These are phyloP conservation scores for Chaetomium strumarium DNA, from an alignment of 2,329 filamentous ascomycete genomes.

Conservation along the genomic window DNA sequence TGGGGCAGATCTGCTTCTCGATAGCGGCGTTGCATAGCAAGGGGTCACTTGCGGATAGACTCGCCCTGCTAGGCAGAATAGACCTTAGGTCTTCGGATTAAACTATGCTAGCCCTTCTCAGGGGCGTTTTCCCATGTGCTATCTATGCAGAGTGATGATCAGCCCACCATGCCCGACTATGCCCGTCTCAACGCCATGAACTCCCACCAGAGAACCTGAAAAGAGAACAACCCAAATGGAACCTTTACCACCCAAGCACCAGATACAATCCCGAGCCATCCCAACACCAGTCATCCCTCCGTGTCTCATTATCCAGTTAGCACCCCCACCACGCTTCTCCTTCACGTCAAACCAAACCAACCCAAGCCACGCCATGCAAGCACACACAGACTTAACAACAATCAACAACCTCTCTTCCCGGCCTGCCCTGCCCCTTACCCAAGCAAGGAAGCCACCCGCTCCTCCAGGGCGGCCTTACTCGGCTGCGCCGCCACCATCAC, in stretches of 20 bases:
- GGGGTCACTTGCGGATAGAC: slow-evolving; percentile 10
- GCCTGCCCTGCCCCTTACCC: slow-evolving; percentile 13
- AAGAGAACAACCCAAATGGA: background rate
- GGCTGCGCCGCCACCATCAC: slow-evolving; percentile 39
- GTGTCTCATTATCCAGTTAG: background rate
- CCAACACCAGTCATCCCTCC: too few species aligned
- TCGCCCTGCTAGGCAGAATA: slow-evolving; percentile 15
- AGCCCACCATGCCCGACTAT: background rate
- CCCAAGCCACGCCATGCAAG: background rate
- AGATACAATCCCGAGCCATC: background rate
- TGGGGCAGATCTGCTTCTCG: slow-evolving; percentile 5
- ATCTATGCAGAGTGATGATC: background rate
- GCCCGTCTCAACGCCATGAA: background rate
- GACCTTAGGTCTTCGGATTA: background rate
- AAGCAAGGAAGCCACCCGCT: slow-evolving; percentile 26
- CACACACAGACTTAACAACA: too few species aligned
- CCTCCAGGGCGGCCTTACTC: slow-evolving; percentile 32
- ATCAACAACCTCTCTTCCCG: background rate
- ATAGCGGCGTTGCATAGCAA: slow-evolving; percentile 11
- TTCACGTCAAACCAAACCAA: too few species aligned
- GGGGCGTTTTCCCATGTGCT: slow-evolving; percentile 1
- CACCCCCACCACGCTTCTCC: too few species aligned
- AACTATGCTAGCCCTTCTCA: background rate
- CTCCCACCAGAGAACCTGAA: background rate
- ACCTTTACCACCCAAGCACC: background rate